phyloP scores from a whole-genome alignment of 1,284 basidiomycete species.

The Ustilago shanxiensis region DNA sequence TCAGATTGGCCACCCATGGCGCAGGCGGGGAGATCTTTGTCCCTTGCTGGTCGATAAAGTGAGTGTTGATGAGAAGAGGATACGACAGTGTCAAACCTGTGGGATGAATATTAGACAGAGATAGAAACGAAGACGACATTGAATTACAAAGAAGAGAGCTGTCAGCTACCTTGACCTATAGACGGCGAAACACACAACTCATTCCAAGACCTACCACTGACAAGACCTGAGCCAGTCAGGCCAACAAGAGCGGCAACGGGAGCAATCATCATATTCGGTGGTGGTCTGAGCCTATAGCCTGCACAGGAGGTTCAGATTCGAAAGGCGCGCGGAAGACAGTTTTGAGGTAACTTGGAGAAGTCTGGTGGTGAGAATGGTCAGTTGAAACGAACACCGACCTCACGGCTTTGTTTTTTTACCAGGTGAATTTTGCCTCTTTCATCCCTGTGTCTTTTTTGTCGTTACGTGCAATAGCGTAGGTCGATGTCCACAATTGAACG shows the following conservation, averaged over 20 bases:
- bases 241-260: slow-evolving; percentile 36
- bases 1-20: slow-evolving; percentile 27
- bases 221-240: slow-evolving; percentile 33
- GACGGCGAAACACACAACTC: too few species aligned
- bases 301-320: neutral
- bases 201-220: slow-evolving; percentile 23
- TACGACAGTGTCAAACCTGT: slow-evolving; percentile 32
- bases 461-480: too few species aligned
- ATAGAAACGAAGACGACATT: neutral
- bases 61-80: slow-evolving; percentile 34
- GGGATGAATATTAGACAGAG: neutral
- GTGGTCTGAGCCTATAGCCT: neutral
- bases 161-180: neutral
- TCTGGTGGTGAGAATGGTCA: neutral
- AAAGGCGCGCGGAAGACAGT: neutral
- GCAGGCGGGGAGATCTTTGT: slow-evolving; percentile 29
- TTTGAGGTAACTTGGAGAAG: neutral
- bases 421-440: neutral
- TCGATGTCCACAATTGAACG: too few species aligned
- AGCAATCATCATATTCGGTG: slow-evolving; percentile 22
- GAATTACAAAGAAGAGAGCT: neutral
- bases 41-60: slow-evolving; percentile 38
- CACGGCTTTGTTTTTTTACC: neutral
- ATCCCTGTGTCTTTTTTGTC: too few species aligned
- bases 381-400: neutral